Base-by-base conservation (phyloP, 306 rosid species). In the Cucurbita maxima region DNA sequence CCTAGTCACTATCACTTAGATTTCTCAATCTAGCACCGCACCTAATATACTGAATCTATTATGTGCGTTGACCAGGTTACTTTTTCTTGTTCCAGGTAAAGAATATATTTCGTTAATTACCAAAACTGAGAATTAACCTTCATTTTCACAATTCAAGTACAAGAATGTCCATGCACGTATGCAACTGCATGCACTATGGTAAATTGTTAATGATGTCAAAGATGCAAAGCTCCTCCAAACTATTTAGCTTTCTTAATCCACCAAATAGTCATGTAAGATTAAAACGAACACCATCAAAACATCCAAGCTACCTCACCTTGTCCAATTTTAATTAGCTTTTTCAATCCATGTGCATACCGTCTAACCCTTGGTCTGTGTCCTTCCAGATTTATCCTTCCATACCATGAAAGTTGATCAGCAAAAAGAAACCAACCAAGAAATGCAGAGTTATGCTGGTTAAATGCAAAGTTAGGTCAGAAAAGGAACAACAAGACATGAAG, bases 321-420 rank as follows among this genome's bases (percentile, higher is more conserved):
- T 72, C 98, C 98, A 78, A 94, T 94, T 86, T 79, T 85, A 76
- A 84, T 90, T 73, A 90, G 85, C 83, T 76, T 91, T 85, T 72
- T 86, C 54, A 94, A 79, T 58, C 90, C 98, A 82, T 80, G 79
- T 18, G 97, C 96, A 79, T 88, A 90, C n/a, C 92, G 84, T 83
- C 88, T 90, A 79, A 90, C 82, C 85, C 80, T 86, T 75, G 76
- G 96, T 73, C 96, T 91, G 83, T 83, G 90, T 55, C 84, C 87
- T 25, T 84, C 87, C 22, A 90, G 86, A 86, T 89, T 85, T 86
- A 89, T 85, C 92, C 98, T 94, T 83, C 61, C 75, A 80, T 58
- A 84, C 52, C 18, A 85, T 22, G 77, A 77, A 75, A 70, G 59
- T 44, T 48, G 40, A 38, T 60, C 22, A 52, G 51, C 13, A 2